Base-by-base conservation (phyloP, 2,329 filamentous ascomycete genomes). In the Penicillium sp. region DNA sequence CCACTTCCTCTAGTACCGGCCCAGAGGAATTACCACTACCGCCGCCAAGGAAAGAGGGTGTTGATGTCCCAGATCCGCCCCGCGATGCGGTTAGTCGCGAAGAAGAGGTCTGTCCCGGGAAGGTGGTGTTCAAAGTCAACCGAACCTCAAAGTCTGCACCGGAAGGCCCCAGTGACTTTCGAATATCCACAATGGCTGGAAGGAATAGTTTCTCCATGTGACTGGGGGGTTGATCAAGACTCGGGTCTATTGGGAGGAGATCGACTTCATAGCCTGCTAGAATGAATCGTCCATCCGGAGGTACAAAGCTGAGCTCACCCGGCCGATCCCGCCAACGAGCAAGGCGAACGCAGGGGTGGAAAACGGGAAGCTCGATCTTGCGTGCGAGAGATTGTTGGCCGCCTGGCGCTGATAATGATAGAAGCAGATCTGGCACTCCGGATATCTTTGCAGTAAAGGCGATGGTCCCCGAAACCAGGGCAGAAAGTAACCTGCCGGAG, bases 401-500 rank as follows among this genome's bases (percentile, higher is more conserved):
- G 1, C 91, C 91, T 0, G 92, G 91, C 1, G 91, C 90, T 0
- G 89, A 90, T 30, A 99, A 84, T 15, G 86, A 90, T 10, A 99
- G 81, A 19, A 92, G 77, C n/a, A 99, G 85, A 74, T 99, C 94
- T 0, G 95, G 95, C 2, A 98, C 87, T 4, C 95, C 95, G 0
- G 94, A 97, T 44, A 99, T 92, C 75, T 98, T 97, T 58, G 91
- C 89, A 0, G 92, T 98, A 76, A 98, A 98, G 1, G 92, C 93
- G 68, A 99, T 94, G 4, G 92, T 96, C 17, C 95, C 95, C 70
- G 95, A 91, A 15, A 92, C 91, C 66, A 96, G 89, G 3, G 95
- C 94, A 8, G 92, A 89, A 24, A 99, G 84, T 1, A 94, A 90
- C 15, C 93, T 86, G 4, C 95, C 95, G 0, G 93, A 97, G 0